Evolutionary conservation across 2,329 filamentous ascomycete species (phyloP).

Genomic region (Fusarium stilboides): DNA sequence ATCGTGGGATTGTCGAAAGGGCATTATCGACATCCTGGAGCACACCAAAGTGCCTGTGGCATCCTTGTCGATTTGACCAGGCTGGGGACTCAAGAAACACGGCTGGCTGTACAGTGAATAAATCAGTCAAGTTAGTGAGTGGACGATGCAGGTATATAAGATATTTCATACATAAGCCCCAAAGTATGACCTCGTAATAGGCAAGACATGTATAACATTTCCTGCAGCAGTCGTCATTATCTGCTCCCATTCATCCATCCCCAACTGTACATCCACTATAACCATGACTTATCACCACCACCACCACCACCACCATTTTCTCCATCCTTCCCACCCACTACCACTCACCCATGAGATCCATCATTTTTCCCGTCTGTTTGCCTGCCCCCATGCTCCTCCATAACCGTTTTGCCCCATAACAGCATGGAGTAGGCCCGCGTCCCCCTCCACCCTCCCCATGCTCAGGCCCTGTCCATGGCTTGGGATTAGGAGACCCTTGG

Average conservation of each 20-base stretch:
- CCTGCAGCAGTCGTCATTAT: slow-evolving; percentile 27
- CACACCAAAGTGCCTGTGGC: slow-evolving; percentile 9
- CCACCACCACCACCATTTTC: slow-evolving; percentile 26
- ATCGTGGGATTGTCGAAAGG: slow-evolving; percentile 36
- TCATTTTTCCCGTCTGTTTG: slow-evolving; percentile 31
- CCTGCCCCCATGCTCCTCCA: slow-evolving; percentile 39
- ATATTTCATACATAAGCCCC: slow-evolving; percentile 13
- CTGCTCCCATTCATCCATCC: slow-evolving; percentile 16
- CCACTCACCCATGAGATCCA: slow-evolving; percentile 26
- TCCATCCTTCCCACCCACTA: slow-evolving; percentile 19
- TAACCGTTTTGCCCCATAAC: slow-evolving; percentile 34
- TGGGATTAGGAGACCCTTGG: slow-evolving; percentile 29
- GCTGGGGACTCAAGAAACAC: slow-evolving; percentile 1
- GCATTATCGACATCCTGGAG: slow-evolving; percentile 36
- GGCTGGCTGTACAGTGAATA: background rate
- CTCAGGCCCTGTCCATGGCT: slow-evolving; percentile 16
- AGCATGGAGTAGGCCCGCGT: slow-evolving; percentile 26
- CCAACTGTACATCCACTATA: slow-evolving; percentile 18
- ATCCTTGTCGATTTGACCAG: slow-evolving; percentile 27
- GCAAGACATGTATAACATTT: background rate
- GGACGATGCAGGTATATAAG: background rate
- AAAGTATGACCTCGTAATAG: slow-evolving; percentile 27
- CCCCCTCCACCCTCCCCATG: slow-evolving; percentile 22
- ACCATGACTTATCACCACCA: slow-evolving; percentile 21
- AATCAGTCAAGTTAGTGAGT: background rate